These are phyloP conservation scores for Roridomyces roridus DNA, from an alignment of 768 basidiomycete genomes.

Conservation along the genomic window DNA sequence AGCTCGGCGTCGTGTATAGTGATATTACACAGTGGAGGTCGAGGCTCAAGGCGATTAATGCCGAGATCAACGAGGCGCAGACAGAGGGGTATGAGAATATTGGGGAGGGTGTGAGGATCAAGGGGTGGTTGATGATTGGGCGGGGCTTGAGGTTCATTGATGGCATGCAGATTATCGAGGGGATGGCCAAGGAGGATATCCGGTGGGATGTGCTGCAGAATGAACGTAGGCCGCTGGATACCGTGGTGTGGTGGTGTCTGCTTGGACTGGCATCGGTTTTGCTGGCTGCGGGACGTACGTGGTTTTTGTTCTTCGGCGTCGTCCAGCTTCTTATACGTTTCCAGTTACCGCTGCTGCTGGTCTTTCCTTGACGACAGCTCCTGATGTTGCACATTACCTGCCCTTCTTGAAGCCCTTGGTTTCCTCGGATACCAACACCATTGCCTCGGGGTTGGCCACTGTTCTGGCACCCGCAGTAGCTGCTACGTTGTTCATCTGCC, in stretches of 20 bases:
- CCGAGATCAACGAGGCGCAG: slow-evolving; percentile 74
- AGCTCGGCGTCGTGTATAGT: slow-evolving; percentile 68
- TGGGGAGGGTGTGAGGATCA: slow-evolving; percentile 69
- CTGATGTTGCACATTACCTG: slow-evolving; percentile 75
- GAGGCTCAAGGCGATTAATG: slow-evolving; percentile 73
- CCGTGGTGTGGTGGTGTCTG: slow-evolving; percentile 62
- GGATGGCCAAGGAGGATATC: slow-evolving; percentile 83
- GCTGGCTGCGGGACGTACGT: slow-evolving; percentile 68
- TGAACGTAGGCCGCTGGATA: slow-evolving; percentile 53
- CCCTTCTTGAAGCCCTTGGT: slow-evolving; percentile 65
- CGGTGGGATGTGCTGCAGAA: slow-evolving; percentile 80
- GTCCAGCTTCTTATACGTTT: slow-evolving; percentile 7
- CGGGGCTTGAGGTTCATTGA: slow-evolving; percentile 68
- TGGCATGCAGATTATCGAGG: slow-evolving; percentile 74
- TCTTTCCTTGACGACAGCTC: slow-evolving; percentile 69
- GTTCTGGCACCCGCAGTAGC: slow-evolving; percentile 72
- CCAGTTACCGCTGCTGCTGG: slow-evolving; percentile 76
- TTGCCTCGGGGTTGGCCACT: slow-evolving; percentile 70
- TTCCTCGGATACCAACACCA: slow-evolving; percentile 40
- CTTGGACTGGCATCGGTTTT: slow-evolving; percentile 54
- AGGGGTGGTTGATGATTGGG: slow-evolving; percentile 83
- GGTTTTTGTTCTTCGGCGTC: not conserved
- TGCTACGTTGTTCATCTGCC: slow-evolving; percentile 60
- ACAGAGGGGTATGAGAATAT: slow-evolving; percentile 72
- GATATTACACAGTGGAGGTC: slow-evolving; percentile 77